Percentiles rank a stretch among this genome's conserved stretches.
Evolutionary conservation across 1,139 yeast species (phyloP).

Genomic region (Wickerhamomyces sp.): DNA sequence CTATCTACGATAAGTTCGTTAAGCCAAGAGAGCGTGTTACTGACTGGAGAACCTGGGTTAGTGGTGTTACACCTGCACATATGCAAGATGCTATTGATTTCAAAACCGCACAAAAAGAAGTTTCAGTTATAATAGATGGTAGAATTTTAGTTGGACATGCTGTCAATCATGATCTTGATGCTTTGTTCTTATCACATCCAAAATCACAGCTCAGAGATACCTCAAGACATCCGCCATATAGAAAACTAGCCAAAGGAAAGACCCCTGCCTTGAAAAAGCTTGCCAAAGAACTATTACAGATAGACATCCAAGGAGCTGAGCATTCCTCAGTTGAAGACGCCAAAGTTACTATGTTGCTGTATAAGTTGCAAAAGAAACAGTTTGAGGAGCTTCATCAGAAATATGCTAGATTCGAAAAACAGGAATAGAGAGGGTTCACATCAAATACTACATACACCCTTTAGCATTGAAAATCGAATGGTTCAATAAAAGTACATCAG

Average conservation of each 20-base stretch:
- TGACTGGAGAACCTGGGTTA: conserved; percentile 94
- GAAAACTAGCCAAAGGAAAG: conserved; percentile 55
- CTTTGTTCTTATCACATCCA: conserved; percentile 67
- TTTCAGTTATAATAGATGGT: conserved; percentile 42
- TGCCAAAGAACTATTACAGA: conserved; percentile 48
- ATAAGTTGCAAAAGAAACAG: conserved; percentile 53
- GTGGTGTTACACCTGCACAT: conserved; percentile 72
- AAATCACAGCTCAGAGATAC: conserved; percentile 67
- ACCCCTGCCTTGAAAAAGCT: conserved; percentile 71
- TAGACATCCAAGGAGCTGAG: conserved; percentile 66
- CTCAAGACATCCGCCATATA: conserved; percentile 53
- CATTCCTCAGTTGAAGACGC: conserved; percentile 95
- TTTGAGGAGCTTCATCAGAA: conserved; percentile 41
- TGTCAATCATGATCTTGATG: conserved; percentile 68
- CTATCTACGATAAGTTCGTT: conserved; percentile 69
- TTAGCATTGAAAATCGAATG: no score
- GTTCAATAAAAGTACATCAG: no score
- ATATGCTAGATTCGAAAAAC: neutral
- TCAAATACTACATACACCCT: no score
- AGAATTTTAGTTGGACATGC: conserved; percentile 82
- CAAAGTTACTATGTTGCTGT: conserved; percentile 76
- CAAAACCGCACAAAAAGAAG: conserved; percentile 57
- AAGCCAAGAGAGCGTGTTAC: conserved; percentile 71
- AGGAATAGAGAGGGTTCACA: neutral
- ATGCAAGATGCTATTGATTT: conserved; percentile 65